Evolutionary conservation across 306 rosid genomes (phyloP).

Genomic region (Glycyrrhiza uralensis): DNA sequence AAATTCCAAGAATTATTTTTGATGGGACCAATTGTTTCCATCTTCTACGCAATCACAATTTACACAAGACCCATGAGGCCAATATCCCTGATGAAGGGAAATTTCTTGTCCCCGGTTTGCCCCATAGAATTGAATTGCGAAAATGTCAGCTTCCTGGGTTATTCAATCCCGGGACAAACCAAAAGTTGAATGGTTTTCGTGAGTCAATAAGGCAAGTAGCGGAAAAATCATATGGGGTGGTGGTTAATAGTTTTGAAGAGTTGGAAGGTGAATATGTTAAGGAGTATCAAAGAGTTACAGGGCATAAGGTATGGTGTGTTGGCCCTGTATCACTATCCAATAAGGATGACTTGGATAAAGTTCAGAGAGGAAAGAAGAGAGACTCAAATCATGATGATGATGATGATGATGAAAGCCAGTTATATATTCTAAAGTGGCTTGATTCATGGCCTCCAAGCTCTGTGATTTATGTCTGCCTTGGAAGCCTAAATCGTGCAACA

Average conservation of each 20-base stretch:
- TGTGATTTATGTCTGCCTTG: conserved; percentile 55
- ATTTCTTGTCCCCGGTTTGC: conserved; percentile 28
- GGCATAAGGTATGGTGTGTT: conserved; percentile 41
- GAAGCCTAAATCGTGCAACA: conserved; percentile 43
- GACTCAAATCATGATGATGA: no score
- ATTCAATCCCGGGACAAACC: conserved; percentile 1
- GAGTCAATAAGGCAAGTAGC: neutral
- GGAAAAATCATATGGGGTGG: conserved; percentile 19
- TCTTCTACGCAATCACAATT: conserved; percentile 23
- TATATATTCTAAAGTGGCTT: conserved; percentile 46
- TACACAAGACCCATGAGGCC: neutral
- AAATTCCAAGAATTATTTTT: conserved; percentile 41
- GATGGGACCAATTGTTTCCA: conserved; percentile 14
- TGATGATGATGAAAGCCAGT: conserved; percentile 28
- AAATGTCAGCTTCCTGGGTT: conserved; percentile 20
- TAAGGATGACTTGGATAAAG: conserved; percentile 29
- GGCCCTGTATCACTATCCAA: conserved; percentile 46
- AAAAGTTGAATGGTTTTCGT: neutral
- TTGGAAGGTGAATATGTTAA: conserved; percentile 32
- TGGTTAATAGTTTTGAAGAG: conserved; percentile 44
- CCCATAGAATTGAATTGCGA: conserved; percentile 23
- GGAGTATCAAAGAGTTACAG: conserved; percentile 17
- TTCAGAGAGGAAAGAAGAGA: conserved; percentile 36
- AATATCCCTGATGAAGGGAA: neutral
- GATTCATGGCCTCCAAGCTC: conserved; percentile 35